Percentiles rank a stretch among this genome's conserved stretches.
Evolutionary conservation across 768 basidiomycete species (phyloP).

Genomic region (Termitomyces sp.): DNA sequence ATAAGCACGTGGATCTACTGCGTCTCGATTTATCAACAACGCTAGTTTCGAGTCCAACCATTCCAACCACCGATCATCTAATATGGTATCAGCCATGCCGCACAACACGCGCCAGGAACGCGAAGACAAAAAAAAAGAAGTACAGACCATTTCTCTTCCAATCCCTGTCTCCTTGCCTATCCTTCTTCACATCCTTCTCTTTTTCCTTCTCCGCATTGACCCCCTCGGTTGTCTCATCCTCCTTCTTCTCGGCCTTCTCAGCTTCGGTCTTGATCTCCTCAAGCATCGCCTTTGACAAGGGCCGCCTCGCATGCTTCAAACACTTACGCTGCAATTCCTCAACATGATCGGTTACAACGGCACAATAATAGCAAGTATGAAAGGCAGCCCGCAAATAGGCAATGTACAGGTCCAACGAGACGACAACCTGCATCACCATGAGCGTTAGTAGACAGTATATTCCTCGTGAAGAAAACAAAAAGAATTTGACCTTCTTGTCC

Average conservation of each 20-base stretch:
- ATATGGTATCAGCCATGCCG: slow-evolving; percentile 5
- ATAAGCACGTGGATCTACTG: slow-evolving; percentile 82
- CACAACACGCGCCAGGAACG: neutral
- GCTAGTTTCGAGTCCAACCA: slow-evolving; percentile 85
- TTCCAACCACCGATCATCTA: slow-evolving; percentile 88
- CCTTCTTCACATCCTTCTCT: slow-evolving; percentile 26
- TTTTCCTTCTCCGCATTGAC: slow-evolving; percentile 25
- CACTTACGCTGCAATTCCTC: slow-evolving; percentile 97
- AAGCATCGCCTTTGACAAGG: slow-evolving; percentile 54
- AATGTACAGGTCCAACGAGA: slow-evolving; percentile 89
- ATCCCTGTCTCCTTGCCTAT: slow-evolving; percentile 29
- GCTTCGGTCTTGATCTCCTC: slow-evolving; percentile 58
- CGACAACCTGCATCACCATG: slow-evolving; percentile 47
- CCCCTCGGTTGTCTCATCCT: slow-evolving; percentile 27
- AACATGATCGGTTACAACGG: slow-evolving; percentile 84
- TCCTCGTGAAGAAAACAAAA: slow-evolving; percentile 5
- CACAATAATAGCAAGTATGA: slow-evolving; percentile 98
- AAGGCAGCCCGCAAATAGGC: slow-evolving; percentile 90
- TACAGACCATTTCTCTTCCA: slow-evolving; percentile 63
- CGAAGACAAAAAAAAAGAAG: neutral
- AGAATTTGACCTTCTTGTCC: slow-evolving; percentile 56
- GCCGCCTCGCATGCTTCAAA: slow-evolving; percentile 84
- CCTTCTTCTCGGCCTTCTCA: slow-evolving; percentile 46
- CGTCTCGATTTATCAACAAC: slow-evolving; percentile 70
- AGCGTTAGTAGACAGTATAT: neutral